phyloP scores from a whole-genome alignment of 495 filamentous ascomycete species.

The Collariella sp. region DNA sequence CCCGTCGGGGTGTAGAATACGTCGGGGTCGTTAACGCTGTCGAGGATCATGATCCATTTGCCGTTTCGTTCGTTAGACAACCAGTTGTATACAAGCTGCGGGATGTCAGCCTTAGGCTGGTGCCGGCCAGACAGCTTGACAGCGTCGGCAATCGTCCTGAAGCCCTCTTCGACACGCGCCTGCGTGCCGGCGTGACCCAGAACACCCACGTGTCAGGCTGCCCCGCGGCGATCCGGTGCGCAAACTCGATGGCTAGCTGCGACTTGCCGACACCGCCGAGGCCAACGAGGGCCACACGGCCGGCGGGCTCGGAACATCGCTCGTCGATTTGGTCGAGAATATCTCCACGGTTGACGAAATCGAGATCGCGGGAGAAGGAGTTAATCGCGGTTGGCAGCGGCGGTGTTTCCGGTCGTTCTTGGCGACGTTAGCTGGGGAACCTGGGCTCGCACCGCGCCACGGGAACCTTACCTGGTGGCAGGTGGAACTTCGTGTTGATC shows the following conservation, averaged over 20 bases:
- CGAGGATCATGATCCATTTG: no score
- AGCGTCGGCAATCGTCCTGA: slow-evolving; percentile 32
- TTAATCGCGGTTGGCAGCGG: slow-evolving; percentile 12
- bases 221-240: slow-evolving; percentile 21
- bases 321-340: slow-evolving; percentile 26
- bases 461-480: slow-evolving; percentile 28
- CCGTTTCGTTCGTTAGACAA: slow-evolving; percentile 31
- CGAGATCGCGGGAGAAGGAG: slow-evolving; percentile 28
- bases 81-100: slow-evolving; percentile 33
- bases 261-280: slow-evolving; percentile 12
- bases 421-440: slow-evolving; percentile 19
- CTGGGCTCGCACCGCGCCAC: no score
- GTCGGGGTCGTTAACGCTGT: slow-evolving; percentile 36
- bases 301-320: slow-evolving; percentile 20
- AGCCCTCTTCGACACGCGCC: slow-evolving; percentile 32
- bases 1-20: slow-evolving; percentile 17
- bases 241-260: slow-evolving; percentile 32
- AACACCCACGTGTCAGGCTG: slow-evolving; percentile 29
- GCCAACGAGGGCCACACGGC: slow-evolving; percentile 16
- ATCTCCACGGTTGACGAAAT: slow-evolving; percentile 25
- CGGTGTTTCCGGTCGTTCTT: slow-evolving; percentile 22
- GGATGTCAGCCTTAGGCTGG: slow-evolving; percentile 29
- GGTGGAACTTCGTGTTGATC: slow-evolving; percentile 25
- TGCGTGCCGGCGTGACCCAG: slow-evolving; percentile 29
- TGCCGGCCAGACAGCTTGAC: slow-evolving; percentile 30